Evolutionary conservation across 805 yeast species (phyloP).

Genomic region (Priceomyces fermenticarens): DNA sequence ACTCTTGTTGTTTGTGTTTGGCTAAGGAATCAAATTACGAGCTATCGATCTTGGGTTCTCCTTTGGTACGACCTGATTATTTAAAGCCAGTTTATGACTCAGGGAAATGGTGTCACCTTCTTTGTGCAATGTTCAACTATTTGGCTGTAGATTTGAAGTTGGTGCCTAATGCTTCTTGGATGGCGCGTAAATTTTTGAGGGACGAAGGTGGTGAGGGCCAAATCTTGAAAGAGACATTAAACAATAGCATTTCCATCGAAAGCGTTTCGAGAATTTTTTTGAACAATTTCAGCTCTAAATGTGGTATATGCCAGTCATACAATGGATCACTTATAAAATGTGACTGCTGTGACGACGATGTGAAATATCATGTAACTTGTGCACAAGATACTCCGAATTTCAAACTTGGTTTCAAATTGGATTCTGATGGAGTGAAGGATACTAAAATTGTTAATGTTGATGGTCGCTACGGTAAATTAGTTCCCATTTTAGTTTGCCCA

Average conservation of each 20-base stretch:
- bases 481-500: constrained; percentile 45
- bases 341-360: constrained; percentile 33
- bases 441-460: constrained; percentile 20
- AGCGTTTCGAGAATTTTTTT: constrained; percentile 25
- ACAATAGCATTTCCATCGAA: constrained; percentile 21
- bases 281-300: constrained; percentile 27
- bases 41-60: constrained; percentile 39
- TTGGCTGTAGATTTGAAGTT: constrained; percentile 47
- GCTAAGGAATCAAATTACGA: constrained; percentile 50
- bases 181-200: constrained; percentile 3
- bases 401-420: constrained; percentile 53
- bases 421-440: constrained; percentile 18
- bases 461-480: constrained; percentile 34
- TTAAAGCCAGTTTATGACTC: constrained; percentile 59
- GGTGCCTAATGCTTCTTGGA: constrained; percentile 15
- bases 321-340: constrained; percentile 55
- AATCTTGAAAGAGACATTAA: constrained; percentile 12
- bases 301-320: constrained; percentile 43
- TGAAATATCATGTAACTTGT: constrained; percentile 52
- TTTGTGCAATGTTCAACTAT: constrained; percentile 62
- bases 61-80: constrained; percentile 53
- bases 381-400: constrained; percentile 47
- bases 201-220: constrained; percentile 28
- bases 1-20: constrained; percentile 66
- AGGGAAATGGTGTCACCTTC: constrained; percentile 75